Conservation (phyloP, 1,284 basidiomycete genomes). For the Phellinidium pouzarii region DNA sequence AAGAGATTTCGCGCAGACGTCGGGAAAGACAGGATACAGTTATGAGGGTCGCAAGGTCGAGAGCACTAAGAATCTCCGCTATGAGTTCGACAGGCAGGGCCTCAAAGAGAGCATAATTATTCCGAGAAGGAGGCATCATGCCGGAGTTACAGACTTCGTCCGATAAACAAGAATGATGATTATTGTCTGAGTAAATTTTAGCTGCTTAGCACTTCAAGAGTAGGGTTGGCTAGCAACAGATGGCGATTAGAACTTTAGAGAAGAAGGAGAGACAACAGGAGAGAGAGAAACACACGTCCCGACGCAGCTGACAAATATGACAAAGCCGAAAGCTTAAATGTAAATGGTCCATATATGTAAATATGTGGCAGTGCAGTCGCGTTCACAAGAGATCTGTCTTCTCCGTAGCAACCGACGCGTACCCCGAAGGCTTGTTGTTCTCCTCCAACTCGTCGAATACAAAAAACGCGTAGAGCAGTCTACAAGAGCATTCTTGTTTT, state of each 20-base stretch:
- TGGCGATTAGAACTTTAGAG: no score
- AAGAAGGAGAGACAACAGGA: slow-evolving; percentile 5
- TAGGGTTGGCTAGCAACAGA: neutral
- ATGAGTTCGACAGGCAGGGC: slow-evolving; percentile 66
- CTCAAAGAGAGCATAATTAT: slow-evolving; percentile 30
- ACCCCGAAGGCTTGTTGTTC: slow-evolving; percentile 11
- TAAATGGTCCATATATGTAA: neutral
- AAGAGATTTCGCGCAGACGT: slow-evolving; percentile 45
- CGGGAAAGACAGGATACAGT: slow-evolving; percentile 52
- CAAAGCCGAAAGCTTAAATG: neutral
- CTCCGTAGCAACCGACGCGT: neutral
- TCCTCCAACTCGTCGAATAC: slow-evolving; percentile 16
- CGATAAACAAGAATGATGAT: slow-evolving; percentile 3
- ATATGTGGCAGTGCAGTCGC: neutral
- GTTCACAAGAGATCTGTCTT: slow-evolving; percentile 1
- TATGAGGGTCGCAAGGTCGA: slow-evolving; percentile 55
- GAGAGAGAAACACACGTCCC: neutral
- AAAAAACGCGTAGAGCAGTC: slow-evolving; percentile 11
- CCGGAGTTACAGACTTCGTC: neutral
- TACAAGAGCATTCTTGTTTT: slow-evolving; percentile 18
- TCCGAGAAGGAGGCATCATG: slow-evolving; percentile 1
- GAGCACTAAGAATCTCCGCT: slow-evolving; percentile 60
- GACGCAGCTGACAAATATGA: neutral
- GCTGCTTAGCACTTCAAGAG: neutral
- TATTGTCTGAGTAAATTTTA: neutral